Evolutionary conservation across 2,329 filamentous ascomycete species (phyloP), one percentile per base, ranked within the genome.

Genomic region (Stemphylium lycopersici): DNA sequence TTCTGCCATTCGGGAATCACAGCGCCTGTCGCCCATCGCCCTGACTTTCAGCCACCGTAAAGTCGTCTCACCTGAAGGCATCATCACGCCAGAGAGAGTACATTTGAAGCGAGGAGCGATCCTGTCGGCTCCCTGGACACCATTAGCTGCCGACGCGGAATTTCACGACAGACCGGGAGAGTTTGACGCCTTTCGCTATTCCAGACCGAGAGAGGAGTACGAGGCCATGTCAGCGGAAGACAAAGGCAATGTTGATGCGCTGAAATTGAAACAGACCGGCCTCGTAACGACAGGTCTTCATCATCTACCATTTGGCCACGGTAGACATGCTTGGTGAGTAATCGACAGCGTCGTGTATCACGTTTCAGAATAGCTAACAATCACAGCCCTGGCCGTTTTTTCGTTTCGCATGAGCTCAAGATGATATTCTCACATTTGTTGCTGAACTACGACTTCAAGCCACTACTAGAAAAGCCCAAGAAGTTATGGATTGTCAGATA

Each of bases 51-150:
- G 80, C 12, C 76, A 79, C 55, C 77, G 81, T 10, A 79, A 80
- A 56, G 80, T 84, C 0, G 62, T 71, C n/a, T 81, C 83, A 43
- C 86, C 84, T 58, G 83, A 98, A 40, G 87, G 88, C 31, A 96
- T 98, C 71, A 87, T 91, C 13, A 86, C 92, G 31, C 95, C 93
- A 6, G 93, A 98, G 78, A 63, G 63, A 24, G 16, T 58, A 3
- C 51, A 61, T 46, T n/a, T 65, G 3, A 39, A 54, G 12, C 55
- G 59, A 38, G 62, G 69, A 10, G 58, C 64, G 7, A 24, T 59
- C 2, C 22, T 70, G 6, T 54, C 61, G 8, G 65, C 52, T 37
- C 58, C 66, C 5, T 68, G 66, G 64, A 43, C 39, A 11, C 48
- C 56, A 2, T 22, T 67, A 7, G 62, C 65, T 5, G 13, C 45